Evolutionary conservation across 139 green algal species (phyloP).

Genomic region (Diplosphaera chodatii): DNA sequence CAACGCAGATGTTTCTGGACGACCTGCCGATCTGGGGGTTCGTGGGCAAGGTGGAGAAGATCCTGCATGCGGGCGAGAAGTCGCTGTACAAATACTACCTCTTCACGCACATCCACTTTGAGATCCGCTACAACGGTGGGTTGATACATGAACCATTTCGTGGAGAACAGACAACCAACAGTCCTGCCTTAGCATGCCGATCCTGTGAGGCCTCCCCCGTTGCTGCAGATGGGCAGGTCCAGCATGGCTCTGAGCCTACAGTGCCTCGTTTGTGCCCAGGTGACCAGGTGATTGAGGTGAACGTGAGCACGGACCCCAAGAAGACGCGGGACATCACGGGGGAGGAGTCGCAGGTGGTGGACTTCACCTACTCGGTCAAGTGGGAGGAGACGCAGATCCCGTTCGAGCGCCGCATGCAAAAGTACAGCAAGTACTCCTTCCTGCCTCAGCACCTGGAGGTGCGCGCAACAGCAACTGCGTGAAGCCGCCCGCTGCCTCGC

Average conservation of each 20-base stretch:
- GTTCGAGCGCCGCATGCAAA: conserved; percentile 82
- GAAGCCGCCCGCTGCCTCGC: too few species aligned
- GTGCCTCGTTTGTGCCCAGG: neutral
- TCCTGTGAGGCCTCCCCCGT: too few species aligned
- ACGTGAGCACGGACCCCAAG: conserved; percentile 29
- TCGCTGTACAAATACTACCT: conserved; percentile 51
- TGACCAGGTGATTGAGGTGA: conserved; percentile 75
- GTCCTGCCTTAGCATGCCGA: too few species aligned
- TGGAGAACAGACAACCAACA: too few species aligned
- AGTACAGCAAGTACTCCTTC: conserved; percentile 85
- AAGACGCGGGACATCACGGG: conserved; percentile 75
- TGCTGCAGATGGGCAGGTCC: too few species aligned
- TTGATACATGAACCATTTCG: too few species aligned
- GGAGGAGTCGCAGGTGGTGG: conserved; percentile 10
- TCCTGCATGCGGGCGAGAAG: conserved; percentile 31
- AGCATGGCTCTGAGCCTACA: too few species aligned
- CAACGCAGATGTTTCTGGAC: conserved; percentile 88
- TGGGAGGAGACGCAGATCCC: conserved; percentile 67
- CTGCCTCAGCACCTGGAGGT: conserved; percentile 91
- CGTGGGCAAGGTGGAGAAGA: conserved; percentile 78
- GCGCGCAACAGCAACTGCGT: too few species aligned
- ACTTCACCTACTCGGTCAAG: conserved; percentile 83
- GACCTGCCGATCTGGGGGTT: conserved; percentile 97
- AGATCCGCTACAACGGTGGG: conserved; percentile 73
- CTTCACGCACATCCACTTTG: conserved; percentile 96